These are phyloP conservation scores for Novymonas esmeraldas DNA, from an alignment of 208 protist genomes.

Conservation along the genomic window DNA sequence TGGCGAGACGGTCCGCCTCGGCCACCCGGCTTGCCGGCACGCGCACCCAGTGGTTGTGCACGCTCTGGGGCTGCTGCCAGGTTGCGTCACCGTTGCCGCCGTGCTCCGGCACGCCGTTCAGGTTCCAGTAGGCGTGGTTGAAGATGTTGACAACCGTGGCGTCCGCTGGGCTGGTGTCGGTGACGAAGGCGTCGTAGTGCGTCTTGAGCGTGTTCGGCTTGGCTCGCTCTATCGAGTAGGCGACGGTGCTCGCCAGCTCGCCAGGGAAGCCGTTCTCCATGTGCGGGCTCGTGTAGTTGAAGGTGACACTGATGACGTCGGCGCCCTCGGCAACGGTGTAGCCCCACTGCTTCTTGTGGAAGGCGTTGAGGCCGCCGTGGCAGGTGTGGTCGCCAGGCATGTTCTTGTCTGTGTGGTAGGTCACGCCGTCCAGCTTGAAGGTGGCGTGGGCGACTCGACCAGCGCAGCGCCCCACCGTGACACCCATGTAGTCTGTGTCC, in stretches of 20 bases:
- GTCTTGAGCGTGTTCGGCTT: conserved; percentile 38
- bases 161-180: conserved; percentile 47
- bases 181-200: conserved; percentile 34
- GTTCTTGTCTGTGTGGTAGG: conserved; percentile 27
- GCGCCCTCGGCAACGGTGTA: conserved; percentile 11
- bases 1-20: conserved; percentile 34
- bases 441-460: conserved; percentile 56
- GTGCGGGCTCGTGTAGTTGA: conserved; percentile 45
- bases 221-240: conserved; percentile 46
- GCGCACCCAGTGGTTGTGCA: conserved; percentile 49
- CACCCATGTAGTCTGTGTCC: conserved; percentile 51
- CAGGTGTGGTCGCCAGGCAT: conserved; percentile 32
- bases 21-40: conserved; percentile 38
- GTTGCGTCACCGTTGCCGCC: neutral
- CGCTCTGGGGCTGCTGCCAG: conserved; percentile 9
- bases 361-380: conserved; percentile 48
- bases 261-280: conserved; percentile 71
- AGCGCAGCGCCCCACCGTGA: conserved; percentile 62
- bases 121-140: conserved; percentile 75
- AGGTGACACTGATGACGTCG: conserved; percentile 20
- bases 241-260: conserved; percentile 35
- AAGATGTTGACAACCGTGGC: conserved; percentile 58
- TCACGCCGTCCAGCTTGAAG: conserved; percentile 45
- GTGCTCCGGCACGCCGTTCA: conserved; percentile 56
- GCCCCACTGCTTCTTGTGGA: conserved; percentile 55